These are phyloP conservation scores for Barnettozyma salicaria DNA, from an alignment of 805 yeast species.

Conservation along the genomic window DNA sequence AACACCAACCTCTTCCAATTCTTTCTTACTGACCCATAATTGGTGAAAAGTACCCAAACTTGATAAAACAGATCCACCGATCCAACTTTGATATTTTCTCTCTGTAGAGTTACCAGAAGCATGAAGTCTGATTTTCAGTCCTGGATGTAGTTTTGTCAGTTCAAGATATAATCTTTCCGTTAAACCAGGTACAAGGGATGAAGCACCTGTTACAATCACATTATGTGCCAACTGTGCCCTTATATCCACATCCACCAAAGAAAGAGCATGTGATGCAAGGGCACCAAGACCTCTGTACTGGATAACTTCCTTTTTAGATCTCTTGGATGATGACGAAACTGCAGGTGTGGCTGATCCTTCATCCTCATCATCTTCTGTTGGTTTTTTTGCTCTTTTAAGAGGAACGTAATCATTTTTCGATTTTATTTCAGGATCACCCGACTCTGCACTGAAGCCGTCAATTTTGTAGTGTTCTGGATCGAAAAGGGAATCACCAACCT, in stretches of 20 bases:
- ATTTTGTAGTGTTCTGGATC: constrained; percentile 45
- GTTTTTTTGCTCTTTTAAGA: constrained; percentile 46
- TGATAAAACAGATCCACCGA: constrained; percentile 85
- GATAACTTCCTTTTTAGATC: constrained; percentile 22
- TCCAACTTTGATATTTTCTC: constrained; percentile 79
- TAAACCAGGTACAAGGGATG: constrained; percentile 74
- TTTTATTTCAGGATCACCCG: constrained; percentile 44
- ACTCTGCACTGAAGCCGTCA: constrained; percentile 34
- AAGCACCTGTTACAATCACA: constrained; percentile 81
- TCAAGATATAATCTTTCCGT: constrained; percentile 73
- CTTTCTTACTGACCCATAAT: constrained; percentile 84
- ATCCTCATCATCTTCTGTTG: constrained; percentile 30
- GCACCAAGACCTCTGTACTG: constrained; percentile 48
- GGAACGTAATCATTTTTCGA: constrained; percentile 66
- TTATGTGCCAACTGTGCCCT: constrained; percentile 85
- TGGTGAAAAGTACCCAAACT: constrained; percentile 93
- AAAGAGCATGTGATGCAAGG: constrained; percentile 49
- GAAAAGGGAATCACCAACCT: constrained; percentile 69
- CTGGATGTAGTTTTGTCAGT: constrained; percentile 65
- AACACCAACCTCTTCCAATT: constrained; percentile 83
- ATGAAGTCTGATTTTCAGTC: constrained; percentile 76
- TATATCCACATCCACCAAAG: constrained; percentile 69
- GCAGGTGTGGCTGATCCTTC: constrained; percentile 24
- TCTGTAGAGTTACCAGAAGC: constrained; percentile 75
- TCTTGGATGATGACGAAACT: constrained; percentile 20